phyloP scores from a whole-genome alignment of 78 protist species.

The Cavenderia fasciculata region DNA sequence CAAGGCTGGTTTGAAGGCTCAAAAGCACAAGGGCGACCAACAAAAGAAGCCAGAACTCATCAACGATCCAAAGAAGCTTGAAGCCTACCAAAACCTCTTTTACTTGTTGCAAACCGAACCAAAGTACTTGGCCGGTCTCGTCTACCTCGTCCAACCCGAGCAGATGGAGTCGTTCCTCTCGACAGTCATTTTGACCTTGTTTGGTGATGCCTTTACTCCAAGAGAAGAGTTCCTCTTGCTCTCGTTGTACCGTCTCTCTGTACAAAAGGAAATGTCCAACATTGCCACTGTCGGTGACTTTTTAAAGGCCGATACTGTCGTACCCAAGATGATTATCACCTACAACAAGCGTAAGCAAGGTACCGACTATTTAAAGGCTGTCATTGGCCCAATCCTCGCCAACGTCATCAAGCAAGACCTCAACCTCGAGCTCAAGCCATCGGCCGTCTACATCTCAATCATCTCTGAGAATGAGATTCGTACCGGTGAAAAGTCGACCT shows the following conservation, averaged over 20 bases:
- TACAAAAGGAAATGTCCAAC: slow-evolving; percentile 81
- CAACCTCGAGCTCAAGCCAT: slow-evolving; percentile 81
- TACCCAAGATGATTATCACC: slow-evolving; percentile 88
- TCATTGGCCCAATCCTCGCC: slow-evolving; percentile 76
- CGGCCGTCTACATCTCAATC: slow-evolving; percentile 78
- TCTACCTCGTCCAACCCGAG: slow-evolving; percentile 82
- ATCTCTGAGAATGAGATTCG: slow-evolving; percentile 85
- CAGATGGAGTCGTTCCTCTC: slow-evolving; percentile 85
- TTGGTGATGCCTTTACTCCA: slow-evolving; percentile 93
- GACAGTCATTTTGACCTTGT: slow-evolving; percentile 87
- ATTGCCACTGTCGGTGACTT: slow-evolving; percentile 81
- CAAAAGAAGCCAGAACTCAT: slow-evolving; percentile 77
- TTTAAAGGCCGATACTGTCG: slow-evolving; percentile 83
- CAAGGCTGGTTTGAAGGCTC: slow-evolving; percentile 70
- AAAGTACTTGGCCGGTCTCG: slow-evolving; percentile 86
- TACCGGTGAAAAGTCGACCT: slow-evolving; percentile 83
- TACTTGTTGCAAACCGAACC: slow-evolving; percentile 91
- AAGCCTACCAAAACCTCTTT: slow-evolving; percentile 85
- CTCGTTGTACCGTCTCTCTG: slow-evolving; percentile 79
- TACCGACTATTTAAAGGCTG: slow-evolving; percentile 73
- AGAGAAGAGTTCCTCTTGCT: slow-evolving; percentile 90
- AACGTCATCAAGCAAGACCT: slow-evolving; percentile 79
- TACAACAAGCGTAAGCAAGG: slow-evolving; percentile 89
- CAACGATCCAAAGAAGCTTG: slow-evolving; percentile 83
- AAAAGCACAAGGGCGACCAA: slow-evolving; percentile 64